phyloP scores from a whole-genome alignment of 768 basidiomycete genomes.

The Rhodotorula graminis region DNA sequence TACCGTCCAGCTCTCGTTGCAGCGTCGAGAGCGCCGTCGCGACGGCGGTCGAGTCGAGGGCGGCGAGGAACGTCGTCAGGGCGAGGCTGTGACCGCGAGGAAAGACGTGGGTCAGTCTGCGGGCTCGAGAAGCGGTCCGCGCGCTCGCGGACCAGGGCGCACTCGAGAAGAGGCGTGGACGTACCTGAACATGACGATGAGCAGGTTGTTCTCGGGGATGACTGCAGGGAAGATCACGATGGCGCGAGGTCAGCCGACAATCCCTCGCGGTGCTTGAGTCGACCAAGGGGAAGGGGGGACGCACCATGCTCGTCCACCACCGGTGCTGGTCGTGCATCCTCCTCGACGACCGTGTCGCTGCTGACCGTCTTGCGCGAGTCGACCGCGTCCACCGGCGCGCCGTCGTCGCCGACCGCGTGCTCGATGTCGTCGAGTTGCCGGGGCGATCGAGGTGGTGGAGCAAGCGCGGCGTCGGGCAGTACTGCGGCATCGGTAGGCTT shows the following conservation, averaged over 20 bases:
- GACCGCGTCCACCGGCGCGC: neutral
- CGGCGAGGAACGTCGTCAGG: conserved; percentile 46
- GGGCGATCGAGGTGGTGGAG: neutral
- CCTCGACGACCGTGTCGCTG: neutral
- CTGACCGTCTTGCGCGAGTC: neutral
- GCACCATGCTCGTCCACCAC: neutral
- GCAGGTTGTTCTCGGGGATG: conserved; percentile 2
- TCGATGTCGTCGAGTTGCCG: neutral
- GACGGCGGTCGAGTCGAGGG: conserved; percentile 53
- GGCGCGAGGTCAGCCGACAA: no score
- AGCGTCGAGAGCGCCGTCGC: conserved; percentile 74
- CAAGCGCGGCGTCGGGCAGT: neutral
- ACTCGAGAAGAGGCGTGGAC: neutral
- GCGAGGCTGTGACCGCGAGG: neutral
- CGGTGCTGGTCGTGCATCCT: neutral
- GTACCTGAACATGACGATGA: neutral
- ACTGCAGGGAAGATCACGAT: neutral
- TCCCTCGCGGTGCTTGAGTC: neutral
- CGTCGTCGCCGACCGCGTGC: neutral
- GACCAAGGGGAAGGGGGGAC: neutral
- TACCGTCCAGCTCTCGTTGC: conserved; percentile 59
- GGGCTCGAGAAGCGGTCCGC: no score
- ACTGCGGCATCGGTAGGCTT: neutral
- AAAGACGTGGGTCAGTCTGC: neutral
- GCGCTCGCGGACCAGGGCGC: no score